Conservation (phyloP, 2,329 filamentous ascomycete species). For the Metarhizium humberi region DNA sequence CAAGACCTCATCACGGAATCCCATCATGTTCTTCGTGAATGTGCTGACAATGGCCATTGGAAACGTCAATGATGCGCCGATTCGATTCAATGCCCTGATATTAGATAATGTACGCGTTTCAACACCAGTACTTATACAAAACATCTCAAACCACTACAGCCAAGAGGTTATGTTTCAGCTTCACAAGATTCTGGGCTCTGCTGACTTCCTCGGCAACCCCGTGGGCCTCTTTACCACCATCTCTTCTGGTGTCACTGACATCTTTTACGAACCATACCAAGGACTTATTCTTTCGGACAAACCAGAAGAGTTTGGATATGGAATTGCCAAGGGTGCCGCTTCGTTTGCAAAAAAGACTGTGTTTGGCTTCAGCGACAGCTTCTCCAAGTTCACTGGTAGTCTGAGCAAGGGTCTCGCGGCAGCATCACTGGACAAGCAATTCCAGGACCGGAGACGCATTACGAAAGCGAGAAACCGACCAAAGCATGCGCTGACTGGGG, state of each 20-base stretch:
- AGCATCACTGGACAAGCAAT: slow-evolving; percentile 95
- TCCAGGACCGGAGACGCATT: slow-evolving; percentile 92
- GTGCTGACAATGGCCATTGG: slow-evolving; percentile 99
- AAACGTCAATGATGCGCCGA: slow-evolving; percentile 95
- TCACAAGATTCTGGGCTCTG: slow-evolving; percentile 93
- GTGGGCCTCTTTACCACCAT: slow-evolving; percentile 98
- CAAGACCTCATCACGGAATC: slow-evolving; percentile 81
- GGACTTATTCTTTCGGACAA: slow-evolving; percentile 92
- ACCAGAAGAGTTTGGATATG: slow-evolving; percentile 88
- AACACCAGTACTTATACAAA: slow-evolving; percentile 71
- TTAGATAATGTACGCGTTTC: slow-evolving; percentile 93
- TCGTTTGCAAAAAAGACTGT: slow-evolving; percentile 99
- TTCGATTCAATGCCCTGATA: slow-evolving; percentile 87
- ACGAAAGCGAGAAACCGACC: slow-evolving; percentile 86
- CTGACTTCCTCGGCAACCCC: slow-evolving; percentile 94
- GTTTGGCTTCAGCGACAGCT: slow-evolving; percentile 93
- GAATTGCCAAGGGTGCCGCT: slow-evolving; percentile 91
- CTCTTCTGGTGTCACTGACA: slow-evolving; percentile 91
- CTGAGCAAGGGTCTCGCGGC: slow-evolving; percentile 94
- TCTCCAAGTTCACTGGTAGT: slow-evolving; percentile 95
- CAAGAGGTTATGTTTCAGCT: slow-evolving; percentile 94
- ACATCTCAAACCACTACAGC: slow-evolving; percentile 89
- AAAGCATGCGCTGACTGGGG: slow-evolving; percentile 94
- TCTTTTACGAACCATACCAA: slow-evolving; percentile 99
- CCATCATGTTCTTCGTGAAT: slow-evolving; percentile 97